Evolutionary conservation across 2,329 filamentous ascomycete genomes (phyloP), one percentile per base, ranked within the genome.

Genomic region (Fusarium sp.): DNA sequence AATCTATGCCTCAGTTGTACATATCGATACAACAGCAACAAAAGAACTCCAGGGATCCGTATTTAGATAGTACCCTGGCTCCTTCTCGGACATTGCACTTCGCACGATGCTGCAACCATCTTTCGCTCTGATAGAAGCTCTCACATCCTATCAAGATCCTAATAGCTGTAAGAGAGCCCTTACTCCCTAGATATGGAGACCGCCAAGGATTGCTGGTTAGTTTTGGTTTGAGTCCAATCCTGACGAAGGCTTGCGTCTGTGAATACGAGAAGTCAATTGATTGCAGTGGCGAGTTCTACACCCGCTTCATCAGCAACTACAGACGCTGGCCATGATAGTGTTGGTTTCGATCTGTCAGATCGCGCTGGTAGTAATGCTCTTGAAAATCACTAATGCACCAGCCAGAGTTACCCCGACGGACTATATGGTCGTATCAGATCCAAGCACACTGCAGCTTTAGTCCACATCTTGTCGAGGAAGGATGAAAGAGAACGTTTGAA

Each of bases 291-390:
- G 46, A 38, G n/a, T 55, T 39, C 52, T 60, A 56, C 39, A 27
- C 42, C 56, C 61, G 49, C 44, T 38, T 56, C 48, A 60, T 51
- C 48, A 60, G 42, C 21, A 42, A 41, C 44, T 27, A 42, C 33
- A 63, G 66, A 25, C 54, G 42, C 52, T 63, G 44, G 51, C 45
- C 19, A 63, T 56, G 60, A 74, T 70, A 66, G 67, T 63, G 70
- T 66, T 45, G 49, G 49, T 75, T 70, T 66, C 29, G 55, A 63
- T 56, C 67, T 67, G 37, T 76, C 73, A 75, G 70, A 70, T 65
- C 73, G 77, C 64, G 60, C 66, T 54, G 51, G 51, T 45, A 51
- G 33, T 27, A 37, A 39, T 46, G 27, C 25, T 44, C n/a, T 48
- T 48, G 27, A 23, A 25, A 38, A 31, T 21, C 33, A 27, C 23